Conservation (phyloP, 164 flowering plant species). For the Sedum album region DNA sequence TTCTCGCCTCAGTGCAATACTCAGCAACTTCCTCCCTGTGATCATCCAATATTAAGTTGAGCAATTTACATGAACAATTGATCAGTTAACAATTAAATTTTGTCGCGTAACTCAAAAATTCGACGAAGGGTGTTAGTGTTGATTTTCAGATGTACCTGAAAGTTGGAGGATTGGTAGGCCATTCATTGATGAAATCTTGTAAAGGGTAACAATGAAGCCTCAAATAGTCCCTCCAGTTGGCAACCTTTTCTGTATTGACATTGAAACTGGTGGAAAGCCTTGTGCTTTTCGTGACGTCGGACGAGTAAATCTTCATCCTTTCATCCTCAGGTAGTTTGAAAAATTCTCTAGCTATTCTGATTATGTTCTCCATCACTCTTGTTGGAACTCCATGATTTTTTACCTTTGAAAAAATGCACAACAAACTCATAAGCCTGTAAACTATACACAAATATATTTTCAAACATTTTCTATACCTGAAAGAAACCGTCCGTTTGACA, state of each 20-base stretch:
- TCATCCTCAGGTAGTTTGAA: constrained; percentile 48
- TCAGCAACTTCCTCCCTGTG: constrained; percentile 34
- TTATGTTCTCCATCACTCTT: constrained; percentile 24
- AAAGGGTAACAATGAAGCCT: constrained; percentile 64
- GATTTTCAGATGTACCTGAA: constrained; percentile 28
- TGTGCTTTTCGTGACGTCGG: constrained; percentile 36
- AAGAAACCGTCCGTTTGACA: constrained; percentile 50
- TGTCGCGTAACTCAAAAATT: too few species aligned
- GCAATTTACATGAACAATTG: too few species aligned
- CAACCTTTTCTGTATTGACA: constrained; percentile 48
- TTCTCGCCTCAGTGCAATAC: constrained; percentile 34
- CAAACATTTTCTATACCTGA: constrained; percentile 17
- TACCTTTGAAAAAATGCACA: constrained; percentile 16
- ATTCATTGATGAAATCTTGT: constrained; percentile 33
- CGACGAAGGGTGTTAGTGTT: too few species aligned
- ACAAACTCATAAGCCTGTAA: not conserved
- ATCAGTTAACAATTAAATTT: too few species aligned
- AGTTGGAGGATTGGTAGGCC: constrained; percentile 53
- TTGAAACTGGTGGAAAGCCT: too few species aligned
- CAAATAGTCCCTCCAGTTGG: constrained; percentile 61
- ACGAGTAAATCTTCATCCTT: constrained; percentile 47
- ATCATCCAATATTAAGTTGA: too few species aligned
- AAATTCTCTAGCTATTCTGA: constrained; percentile 34
- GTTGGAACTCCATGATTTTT: too few species aligned
- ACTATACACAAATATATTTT: not conserved